Percentiles rank a stretch among this genome's conserved stretches.
phyloP scores from a whole-genome alignment of 306 rosid species.

The Betula pendula region DNA sequence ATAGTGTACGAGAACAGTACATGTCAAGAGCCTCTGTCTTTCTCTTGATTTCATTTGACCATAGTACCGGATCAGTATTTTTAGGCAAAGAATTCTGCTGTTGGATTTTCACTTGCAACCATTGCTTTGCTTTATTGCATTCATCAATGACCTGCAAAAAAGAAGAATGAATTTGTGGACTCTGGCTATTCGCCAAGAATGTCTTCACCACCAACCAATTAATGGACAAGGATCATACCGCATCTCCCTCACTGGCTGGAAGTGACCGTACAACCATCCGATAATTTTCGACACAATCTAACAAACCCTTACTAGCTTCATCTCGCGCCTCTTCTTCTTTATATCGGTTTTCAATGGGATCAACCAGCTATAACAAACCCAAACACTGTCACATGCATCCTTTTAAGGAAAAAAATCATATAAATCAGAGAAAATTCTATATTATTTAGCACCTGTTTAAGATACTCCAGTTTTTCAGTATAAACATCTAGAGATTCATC shows the following conservation, averaged over 20 bases:
- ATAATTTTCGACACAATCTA: neutral
- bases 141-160: neutral
- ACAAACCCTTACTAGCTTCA: neutral
- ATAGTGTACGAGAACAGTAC: neutral
- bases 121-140: slow-evolving; percentile 7
- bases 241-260: neutral
- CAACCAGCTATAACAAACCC: neutral
- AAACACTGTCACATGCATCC: neutral
- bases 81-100: slow-evolving; percentile 6
- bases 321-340: neutral
- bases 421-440: neutral
- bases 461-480: slow-evolving; percentile 1
- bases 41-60: slow-evolving; percentile 1
- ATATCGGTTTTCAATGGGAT: slow-evolving; percentile 9
- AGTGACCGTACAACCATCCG: neutral
- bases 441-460: neutral
- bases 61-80: neutral
- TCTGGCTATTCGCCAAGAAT: neutral
- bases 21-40: slow-evolving; percentile 1
- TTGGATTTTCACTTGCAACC: neutral
- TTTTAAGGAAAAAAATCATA: neutral
- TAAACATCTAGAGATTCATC: slow-evolving; percentile 5
- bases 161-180: neutral
- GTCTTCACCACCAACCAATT: neutral
- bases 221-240: slow-evolving; percentile 4